A percentile compares a stretch with the other conserved stretches of the same genome.
Evolutionary conservation across 257 asterid species (phyloP).

Genomic region (Nyctanthes arbortristis): DNA sequence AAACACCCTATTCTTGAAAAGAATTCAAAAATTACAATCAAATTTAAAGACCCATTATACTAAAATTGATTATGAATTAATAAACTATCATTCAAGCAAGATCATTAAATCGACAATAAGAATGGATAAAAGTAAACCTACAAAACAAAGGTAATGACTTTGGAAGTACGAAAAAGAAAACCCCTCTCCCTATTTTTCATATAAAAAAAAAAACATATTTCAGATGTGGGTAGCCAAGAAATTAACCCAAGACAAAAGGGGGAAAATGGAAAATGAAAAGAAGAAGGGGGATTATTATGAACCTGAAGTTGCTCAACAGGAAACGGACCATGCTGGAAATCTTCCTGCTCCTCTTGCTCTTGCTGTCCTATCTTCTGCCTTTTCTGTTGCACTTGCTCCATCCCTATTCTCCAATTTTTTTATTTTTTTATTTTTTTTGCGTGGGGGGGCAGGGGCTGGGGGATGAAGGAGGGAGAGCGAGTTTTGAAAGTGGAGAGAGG

Average conservation of each 20-base stretch:
- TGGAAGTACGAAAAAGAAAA: constrained; percentile 8
- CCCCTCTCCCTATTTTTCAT: no score
- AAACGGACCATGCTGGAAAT: constrained; percentile 71
- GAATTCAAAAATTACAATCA: neutral
- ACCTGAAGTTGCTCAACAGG: constrained; percentile 90
- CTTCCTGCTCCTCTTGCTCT: constrained; percentile 63
- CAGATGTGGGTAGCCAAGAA: neutral
- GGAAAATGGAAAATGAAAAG: neutral
- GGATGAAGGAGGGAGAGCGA: neutral
- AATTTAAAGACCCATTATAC: constrained; percentile 14
- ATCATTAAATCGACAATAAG: neutral
- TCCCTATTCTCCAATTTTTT: constrained; percentile 15
- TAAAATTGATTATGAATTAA: neutral
- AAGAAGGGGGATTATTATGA: neutral
- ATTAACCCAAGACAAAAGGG: neutral
- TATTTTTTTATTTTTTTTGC: neutral
- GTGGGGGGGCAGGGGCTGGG: constrained; percentile 8
- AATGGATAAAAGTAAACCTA: neutral
- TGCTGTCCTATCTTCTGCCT: constrained; percentile 45
- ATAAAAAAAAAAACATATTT: constrained; percentile 27
- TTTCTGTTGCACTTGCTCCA: constrained; percentile 88
- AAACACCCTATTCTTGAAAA: neutral
- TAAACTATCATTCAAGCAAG: neutral
- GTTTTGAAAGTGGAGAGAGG: constrained; percentile 34
- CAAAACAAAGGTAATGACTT: constrained; percentile 3